Percentiles rank a stretch among this genome's conserved stretches.
Conservation (phyloP, 805 yeast species). For the Saccharomycopsis lassenensis region DNA sequence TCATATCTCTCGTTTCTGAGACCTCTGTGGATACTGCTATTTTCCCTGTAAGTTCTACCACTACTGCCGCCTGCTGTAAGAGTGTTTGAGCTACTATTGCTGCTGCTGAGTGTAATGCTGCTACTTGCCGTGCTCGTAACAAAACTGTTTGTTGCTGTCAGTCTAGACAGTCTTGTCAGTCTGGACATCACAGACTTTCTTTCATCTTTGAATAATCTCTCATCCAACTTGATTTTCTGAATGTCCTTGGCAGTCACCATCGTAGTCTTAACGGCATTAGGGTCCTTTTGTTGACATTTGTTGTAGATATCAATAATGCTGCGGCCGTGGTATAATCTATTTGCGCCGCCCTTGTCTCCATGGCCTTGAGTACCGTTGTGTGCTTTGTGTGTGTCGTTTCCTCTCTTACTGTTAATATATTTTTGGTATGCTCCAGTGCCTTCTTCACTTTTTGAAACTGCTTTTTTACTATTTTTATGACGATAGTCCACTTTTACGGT, state of each 20-base stretch:
- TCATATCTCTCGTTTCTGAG: no score
- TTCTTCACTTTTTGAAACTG: background rate
- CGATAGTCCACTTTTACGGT: constrained; percentile 6
- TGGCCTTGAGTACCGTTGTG: background rate
- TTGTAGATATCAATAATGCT: constrained; percentile 18
- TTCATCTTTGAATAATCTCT: constrained; percentile 11
- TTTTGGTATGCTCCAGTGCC: constrained; percentile 6
- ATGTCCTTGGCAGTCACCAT: constrained; percentile 17
- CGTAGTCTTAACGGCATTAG: constrained; percentile 12
- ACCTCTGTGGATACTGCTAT: no score
- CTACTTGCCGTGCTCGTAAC: background rate
- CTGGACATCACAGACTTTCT: background rate
- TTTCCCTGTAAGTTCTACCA: no score
- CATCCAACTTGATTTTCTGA: constrained; percentile 13
- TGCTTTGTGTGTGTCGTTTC: background rate
- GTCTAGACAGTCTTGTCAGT: background rate
- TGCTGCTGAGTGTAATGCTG: background rate
- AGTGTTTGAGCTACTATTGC: no score
- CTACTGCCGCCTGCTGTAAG: no score
- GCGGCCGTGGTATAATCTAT: background rate
- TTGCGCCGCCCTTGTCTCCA: constrained; percentile 1
- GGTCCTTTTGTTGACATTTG: constrained; percentile 12
- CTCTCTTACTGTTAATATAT: constrained; percentile 5
- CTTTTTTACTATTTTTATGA: constrained; percentile 1
- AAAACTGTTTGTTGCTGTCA: background rate